Evolutionary conservation across 495 filamentous ascomycete genomes (phyloP), one percentile per base, ranked within the genome.

Genomic region (Penicilliopsis zonata): DNA sequence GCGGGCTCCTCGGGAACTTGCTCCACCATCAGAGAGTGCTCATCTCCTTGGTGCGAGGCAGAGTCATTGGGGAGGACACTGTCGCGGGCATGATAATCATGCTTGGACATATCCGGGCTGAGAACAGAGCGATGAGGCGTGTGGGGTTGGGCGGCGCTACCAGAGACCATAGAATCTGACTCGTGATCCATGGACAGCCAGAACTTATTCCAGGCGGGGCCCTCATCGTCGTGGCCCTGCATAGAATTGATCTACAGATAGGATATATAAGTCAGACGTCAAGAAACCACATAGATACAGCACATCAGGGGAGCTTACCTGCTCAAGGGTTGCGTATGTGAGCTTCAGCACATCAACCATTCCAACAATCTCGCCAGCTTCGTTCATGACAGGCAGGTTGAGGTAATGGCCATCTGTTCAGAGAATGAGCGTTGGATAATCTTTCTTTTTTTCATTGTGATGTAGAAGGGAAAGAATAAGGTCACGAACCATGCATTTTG

Each of bases 301-400:
- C 26, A 4, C 4, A 12, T 4, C n/a, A 4, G 13, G n/a, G n/a
- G 20, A 19, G 51, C 62, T 70, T 58, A 94, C 86, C 69, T 98
- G 90, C 60, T 98, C 90, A 14, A 98, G 70, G 10, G 90, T 98
- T 20, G 90, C 88, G 57, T 98, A 98, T 20, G 90, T 98, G 43
- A 98, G 69, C 57, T 95, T 96, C 31, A 98, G 69, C 33, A 98
- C 90, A 58, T 98, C 90, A 5, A 96, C 90, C 90, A 98, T 98
- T 38, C 90, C 90, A 17, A 98, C 87, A 52, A 98, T 98, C 50
- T 98, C 92, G 40, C 87, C 92, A 31, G 70, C 66, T 33, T 94
- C 85, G 55, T 95, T 95, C 90, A 98, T 98, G 19, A 98, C 90
- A 6, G 90, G 90, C 16, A 98, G 66, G 52, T 98, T 98, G 14